Conservation (phyloP, 164 flowering plant genomes). For the Macadamia integrifolia region DNA sequence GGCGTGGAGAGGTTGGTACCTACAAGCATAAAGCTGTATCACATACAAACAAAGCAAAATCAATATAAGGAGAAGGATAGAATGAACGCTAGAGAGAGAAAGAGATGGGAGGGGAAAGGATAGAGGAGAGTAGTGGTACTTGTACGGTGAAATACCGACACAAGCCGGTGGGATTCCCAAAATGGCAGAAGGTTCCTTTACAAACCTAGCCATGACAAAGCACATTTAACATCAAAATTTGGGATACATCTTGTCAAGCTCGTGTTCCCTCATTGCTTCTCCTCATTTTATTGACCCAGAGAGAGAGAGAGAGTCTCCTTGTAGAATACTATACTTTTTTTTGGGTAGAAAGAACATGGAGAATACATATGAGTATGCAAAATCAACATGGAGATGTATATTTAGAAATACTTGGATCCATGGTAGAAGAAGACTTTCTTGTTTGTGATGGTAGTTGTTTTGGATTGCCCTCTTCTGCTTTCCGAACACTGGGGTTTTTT, state of each 20-base stretch:
- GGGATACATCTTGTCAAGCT: not conserved
- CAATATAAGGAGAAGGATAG: not conserved
- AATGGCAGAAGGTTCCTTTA: not conserved
- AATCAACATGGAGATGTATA: too few species aligned
- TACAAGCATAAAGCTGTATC: constrained; percentile 16
- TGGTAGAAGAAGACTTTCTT: too few species aligned
- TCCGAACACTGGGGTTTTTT: too few species aligned
- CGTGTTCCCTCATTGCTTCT: not conserved
- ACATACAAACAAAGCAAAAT: constrained; percentile 20
- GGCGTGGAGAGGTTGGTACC: not conserved
- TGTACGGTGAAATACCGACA: constrained; percentile 44
- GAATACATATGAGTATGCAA: too few species aligned
- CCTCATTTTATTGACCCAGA: not conserved
- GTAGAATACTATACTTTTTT: too few species aligned
- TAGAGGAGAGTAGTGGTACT: constrained; percentile 23
- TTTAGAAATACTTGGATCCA: too few species aligned
- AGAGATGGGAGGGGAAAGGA: too few species aligned
- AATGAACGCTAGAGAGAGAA: too few species aligned
- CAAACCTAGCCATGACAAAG: not conserved
- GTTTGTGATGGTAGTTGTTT: too few species aligned
- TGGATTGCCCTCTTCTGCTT: too few species aligned
- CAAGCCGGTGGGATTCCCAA: not conserved
- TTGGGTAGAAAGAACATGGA: too few species aligned
- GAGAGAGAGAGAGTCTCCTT: too few species aligned
- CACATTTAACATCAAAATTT: not conserved